phyloP scores from a whole-genome alignment of 2,329 filamentous ascomycete genomes.

The Leptoxyphium fumago region DNA sequence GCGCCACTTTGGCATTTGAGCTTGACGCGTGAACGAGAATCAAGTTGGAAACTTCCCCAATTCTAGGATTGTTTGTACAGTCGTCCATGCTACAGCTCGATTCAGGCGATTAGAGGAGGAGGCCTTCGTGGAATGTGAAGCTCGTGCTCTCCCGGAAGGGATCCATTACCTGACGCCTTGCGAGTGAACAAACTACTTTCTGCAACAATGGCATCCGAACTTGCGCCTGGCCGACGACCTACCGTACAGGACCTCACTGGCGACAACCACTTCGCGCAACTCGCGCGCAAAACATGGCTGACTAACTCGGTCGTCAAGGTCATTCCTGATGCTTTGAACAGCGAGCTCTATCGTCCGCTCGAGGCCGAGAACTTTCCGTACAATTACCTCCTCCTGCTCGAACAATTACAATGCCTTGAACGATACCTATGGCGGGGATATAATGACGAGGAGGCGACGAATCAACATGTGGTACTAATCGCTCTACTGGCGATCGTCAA shows the following conservation, averaged over 20 bases:
- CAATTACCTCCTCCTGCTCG: constrained; percentile 65
- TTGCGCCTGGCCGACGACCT: constrained; percentile 32
- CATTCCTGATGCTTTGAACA: constrained; percentile 68
- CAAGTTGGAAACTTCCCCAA: background rate
- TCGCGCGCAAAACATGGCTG: constrained; percentile 79
- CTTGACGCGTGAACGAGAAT: background rate
- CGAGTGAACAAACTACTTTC: too few species aligned
- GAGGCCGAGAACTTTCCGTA: constrained; percentile 68
- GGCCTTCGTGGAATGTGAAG: too few species aligned
- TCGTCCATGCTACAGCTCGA: too few species aligned
- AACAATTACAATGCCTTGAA: constrained; percentile 82
- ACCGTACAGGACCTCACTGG: constrained; percentile 56
- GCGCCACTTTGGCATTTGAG: background rate
- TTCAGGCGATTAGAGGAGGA: too few species aligned
- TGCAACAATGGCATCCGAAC: background rate
- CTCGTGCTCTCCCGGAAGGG: too few species aligned
- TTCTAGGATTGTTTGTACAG: too few species aligned
- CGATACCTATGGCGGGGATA: constrained; percentile 94
- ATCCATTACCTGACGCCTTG: background rate
- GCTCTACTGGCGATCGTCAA: constrained; percentile 79
- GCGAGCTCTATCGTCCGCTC: constrained; percentile 75
- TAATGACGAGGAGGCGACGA: constrained; percentile 63
- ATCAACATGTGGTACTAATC: constrained; percentile 80
- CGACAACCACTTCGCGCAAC: constrained; percentile 48
- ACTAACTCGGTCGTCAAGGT: constrained; percentile 50